Percentiles rank a stretch among this genome's conserved stretches.
Conservation (phyloP, 805 yeast species). For the Scheffersomyces coipomensis region DNA sequence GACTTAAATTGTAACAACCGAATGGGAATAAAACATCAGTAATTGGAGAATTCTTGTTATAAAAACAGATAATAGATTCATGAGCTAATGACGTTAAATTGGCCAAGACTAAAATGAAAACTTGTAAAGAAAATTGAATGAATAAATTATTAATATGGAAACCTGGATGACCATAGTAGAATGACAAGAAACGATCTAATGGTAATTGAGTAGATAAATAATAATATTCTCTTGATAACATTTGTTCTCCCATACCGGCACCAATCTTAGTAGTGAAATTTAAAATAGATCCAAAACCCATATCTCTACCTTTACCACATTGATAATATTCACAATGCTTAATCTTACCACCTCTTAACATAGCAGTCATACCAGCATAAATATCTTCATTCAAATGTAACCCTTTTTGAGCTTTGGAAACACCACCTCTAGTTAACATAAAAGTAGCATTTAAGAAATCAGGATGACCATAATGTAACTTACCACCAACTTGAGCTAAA, state of each 20-base stretch:
- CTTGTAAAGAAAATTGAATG: constrained; percentile 59
- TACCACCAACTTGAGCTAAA: constrained; percentile 78
- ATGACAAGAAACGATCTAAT: constrained; percentile 72
- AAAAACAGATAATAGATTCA: constrained; percentile 60
- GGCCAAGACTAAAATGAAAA: constrained; percentile 57
- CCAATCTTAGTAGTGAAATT: constrained; percentile 84
- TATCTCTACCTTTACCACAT: constrained; percentile 85
- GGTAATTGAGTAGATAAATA: constrained; percentile 77
- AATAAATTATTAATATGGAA: constrained; percentile 79
- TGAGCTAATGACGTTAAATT: constrained; percentile 65
- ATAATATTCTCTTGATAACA: constrained; percentile 78
- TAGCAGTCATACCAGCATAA: constrained; percentile 82
- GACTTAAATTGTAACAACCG: constrained; percentile 71
- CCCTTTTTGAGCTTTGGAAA: constrained; percentile 82
- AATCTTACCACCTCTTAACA: constrained; percentile 77
- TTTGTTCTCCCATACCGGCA: constrained; percentile 89
- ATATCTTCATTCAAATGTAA: constrained; percentile 82
- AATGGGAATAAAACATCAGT: constrained; percentile 61
- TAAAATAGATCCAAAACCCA: constrained; percentile 80
- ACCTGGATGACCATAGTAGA: constrained; percentile 85
- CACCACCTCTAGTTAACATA: constrained; percentile 86
- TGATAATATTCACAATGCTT: constrained; percentile 82
- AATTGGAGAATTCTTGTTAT: constrained; percentile 55
- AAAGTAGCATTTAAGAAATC: constrained; percentile 73
- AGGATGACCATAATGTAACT: constrained; percentile 85